Conservation (phyloP, 2,329 filamentous ascomycete genomes). For the Cryoendolithus antarcticus region DNA sequence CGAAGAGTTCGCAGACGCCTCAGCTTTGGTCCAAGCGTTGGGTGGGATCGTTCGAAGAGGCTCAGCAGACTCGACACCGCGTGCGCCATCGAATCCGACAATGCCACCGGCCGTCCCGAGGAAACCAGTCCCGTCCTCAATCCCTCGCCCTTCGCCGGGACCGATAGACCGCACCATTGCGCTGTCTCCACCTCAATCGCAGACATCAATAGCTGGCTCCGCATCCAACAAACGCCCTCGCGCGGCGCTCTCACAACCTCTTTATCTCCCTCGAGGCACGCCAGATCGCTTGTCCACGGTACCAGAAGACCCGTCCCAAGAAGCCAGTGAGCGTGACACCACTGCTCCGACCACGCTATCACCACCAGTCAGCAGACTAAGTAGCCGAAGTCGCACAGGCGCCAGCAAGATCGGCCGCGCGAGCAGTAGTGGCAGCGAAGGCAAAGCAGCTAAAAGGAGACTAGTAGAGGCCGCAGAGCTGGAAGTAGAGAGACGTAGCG, state of each 20-base stretch:
- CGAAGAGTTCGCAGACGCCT: constrained; percentile 86
- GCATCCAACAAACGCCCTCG: background rate
- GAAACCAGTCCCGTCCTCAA: constrained; percentile 3
- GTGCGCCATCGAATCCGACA: constrained; percentile 1
- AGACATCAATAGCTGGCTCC: constrained; percentile 3
- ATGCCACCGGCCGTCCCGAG: constrained; percentile 1
- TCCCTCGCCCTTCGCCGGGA: background rate
- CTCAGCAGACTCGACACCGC: constrained; percentile 16
- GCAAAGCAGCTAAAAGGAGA: constrained; percentile 23
- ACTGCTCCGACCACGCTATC: constrained; percentile 6
- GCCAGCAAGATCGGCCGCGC: constrained; percentile 4
- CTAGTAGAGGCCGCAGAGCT: constrained; percentile 22
- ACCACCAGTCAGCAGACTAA: constrained; percentile 16
- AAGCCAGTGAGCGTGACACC: constrained; percentile 11
- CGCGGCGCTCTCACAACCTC: background rate
- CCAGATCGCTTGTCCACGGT: constrained; percentile 22
- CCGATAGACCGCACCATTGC: constrained; percentile 21
- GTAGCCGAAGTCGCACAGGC: constrained; percentile 11
- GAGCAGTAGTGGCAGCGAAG: constrained; percentile 12
- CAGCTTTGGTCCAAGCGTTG: constrained; percentile 72
- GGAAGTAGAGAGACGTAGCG: constrained; percentile 12
- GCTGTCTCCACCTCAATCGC: constrained; percentile 14
- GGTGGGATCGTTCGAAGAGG: constrained; percentile 82
- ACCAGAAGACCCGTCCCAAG: constrained; percentile 15
- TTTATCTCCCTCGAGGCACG: constrained; percentile 6